Base-by-base conservation (phyloP, 1,284 basidiomycete genomes). In the Porodaedalea pini region DNA sequence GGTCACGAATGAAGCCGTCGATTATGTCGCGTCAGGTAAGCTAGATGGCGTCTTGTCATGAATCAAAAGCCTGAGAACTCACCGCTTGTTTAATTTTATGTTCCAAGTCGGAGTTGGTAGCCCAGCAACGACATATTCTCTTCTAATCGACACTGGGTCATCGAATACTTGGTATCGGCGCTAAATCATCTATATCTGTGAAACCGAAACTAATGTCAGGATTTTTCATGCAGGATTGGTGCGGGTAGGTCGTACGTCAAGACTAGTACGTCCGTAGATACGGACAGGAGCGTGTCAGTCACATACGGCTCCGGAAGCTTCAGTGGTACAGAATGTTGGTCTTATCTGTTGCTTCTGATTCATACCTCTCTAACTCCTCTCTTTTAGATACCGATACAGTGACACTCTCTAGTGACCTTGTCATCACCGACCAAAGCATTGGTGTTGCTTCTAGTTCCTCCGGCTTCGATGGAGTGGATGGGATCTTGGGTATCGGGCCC, bases 151-250 rank as follows among this genome's bases (percentile, higher is more conserved):
- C 48, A 63, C 61, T 3, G 62, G 62, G 23, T 57, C 56, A 15
- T 62, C 61, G n/a, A 63, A 63, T 32, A 63, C 62, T 11, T 63
- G 62, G 65, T n/a, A n/a, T n/a, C n/a, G n/a, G n/a, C n/a, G n/a
- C n/a, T n/a, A n/a, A n/a, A n/a, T n/a, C n/a, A n/a, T n/a, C n/a
- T n/a, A n/a, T n/a, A n/a, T n/a, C n/a, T n/a, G n/a, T n/a, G n/a
- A n/a, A n/a, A n/a, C n/a, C n/a, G n/a, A n/a, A n/a, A n/a, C n/a
- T n/a, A n/a, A n/a, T n/a, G n/a, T n/a, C n/a, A n/a, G n/a, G n/a
- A n/a, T n/a, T n/a, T n/a, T n/a, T n/a, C n/a, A n/a, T n/a, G n/a
- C n/a, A n/a, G n/a, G 62, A 55, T 62, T 25, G 62, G 62, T 25
- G 62, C 62, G 15, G 61, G 55, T 21, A 62, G 45, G 21, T 13